Evolutionary conservation across 1,139 yeast genomes (phyloP), one percentile per base, ranked within the genome.

Genomic region (Tardiomyces depauwii): DNA sequence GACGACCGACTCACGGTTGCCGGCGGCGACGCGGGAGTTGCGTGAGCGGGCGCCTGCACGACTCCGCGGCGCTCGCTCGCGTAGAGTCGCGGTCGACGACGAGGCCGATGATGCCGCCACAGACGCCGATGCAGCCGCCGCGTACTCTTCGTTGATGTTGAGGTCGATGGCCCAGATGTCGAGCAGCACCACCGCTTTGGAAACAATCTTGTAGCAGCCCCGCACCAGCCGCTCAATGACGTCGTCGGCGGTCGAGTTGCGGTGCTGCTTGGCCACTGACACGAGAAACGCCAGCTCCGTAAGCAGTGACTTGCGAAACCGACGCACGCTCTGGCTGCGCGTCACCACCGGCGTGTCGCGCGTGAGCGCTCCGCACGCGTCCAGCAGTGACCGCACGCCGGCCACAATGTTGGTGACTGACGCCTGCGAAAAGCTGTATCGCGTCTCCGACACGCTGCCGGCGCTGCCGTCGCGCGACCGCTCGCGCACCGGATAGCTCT

Each of bases 201-300:
- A 73, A 28, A 86, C 67, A 14, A 87, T 86, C 58, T 85, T 85
- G 60, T 78, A 80, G 6, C 85, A 78, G 71, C 88, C 76, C 44
- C 80, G 65, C 32, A 85, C 82, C 49, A 89, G 69, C 19, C 81
- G 77, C 55, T 82, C 87, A 49, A 87, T 76, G 53, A 84, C 81
- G 41, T 73, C 71, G 45, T 72, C 72, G 49, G 77, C 81, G 38
- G 82, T 72, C 0, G 94, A 80, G 45, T 85, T 81, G 58, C 82
- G 80, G 60, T 80, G 84, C 47, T 84, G 87, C 57, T 84, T 87
- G 2, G 96, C 96, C 55, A 84, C 82, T 10, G 83, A 77, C 76
- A 89, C 88, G 42, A 91, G 69, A 49, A 82, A 83, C 47, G 93
- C 89, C 83, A 96, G 84, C 59, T 89, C 96, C 1, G 95, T 89